Base-by-base conservation (phyloP, 495 filamentous ascomycete species). In the Aspergillus mulundensis region DNA sequence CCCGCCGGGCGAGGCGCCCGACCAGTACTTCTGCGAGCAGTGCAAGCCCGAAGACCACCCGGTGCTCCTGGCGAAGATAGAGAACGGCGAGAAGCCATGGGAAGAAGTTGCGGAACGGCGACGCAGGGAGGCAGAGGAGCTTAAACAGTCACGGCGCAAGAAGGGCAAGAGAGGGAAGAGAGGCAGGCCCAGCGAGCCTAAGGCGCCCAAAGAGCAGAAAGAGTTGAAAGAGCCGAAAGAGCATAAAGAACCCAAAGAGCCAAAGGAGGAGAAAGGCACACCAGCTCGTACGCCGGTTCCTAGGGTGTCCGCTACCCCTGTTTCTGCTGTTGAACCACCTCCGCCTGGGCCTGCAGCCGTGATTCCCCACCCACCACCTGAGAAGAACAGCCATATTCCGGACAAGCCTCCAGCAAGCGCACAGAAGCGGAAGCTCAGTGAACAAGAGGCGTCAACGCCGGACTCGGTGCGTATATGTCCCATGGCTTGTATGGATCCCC, bases 11-110 rank as follows among this genome's bases (percentile, higher is more conserved):
- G 82, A 88, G 57, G 73, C 90, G 57, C 88, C 88, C 28, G 83
- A 84, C 19, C 72, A 87, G 64, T 98, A 97, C 73, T 91, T 84
- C 67, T 98, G 94, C 67, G 94, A 98, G 68, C 74, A 85, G 67
- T 98, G 94, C 75, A 77, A 79, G 45, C 94, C 93, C 4, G 85
- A 91, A 52, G 81, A 88, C 51, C 94, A 98, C 69, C 81, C 82
- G 54, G 78, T 80, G 30, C 82, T 95, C 0, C 69, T 97, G 19
- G 84, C 80, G 8, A 87, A 85, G 51, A 84, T 96, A 28, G 77
- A 73, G 4, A 81, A 78, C 5, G 94, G 94, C 12, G 91, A 95
- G 73, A 87, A 81, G 67, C 89, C 89, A 3, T 96, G 90, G 91
- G 90, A 93, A 70, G 82, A 83, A 51, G 77, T 82, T 15, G 66